Evolutionary conservation across 352 stramenopile species (phyloP).

Genomic region (Pythium utonaiense): DNA sequence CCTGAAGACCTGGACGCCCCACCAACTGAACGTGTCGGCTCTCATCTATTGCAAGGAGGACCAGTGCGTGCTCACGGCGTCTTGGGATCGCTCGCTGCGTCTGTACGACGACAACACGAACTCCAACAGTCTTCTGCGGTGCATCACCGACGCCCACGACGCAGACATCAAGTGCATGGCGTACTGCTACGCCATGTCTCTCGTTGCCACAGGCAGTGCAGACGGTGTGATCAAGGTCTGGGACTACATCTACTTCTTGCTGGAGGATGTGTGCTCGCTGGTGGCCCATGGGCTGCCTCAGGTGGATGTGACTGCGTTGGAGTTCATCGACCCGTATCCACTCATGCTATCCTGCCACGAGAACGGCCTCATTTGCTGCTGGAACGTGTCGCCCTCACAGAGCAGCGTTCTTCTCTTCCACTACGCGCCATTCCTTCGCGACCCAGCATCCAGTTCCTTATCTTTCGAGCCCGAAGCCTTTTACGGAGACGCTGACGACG

Average conservation of each 20-base stretch:
- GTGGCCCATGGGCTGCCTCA: conserved; percentile 8
- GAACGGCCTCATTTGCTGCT: conserved; percentile 60
- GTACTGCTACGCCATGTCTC: conserved; percentile 66
- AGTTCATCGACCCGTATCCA: conserved; percentile 76
- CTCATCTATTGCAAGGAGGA: conserved; percentile 79
- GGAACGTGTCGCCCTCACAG: conserved; percentile 49
- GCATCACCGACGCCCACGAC: conserved; percentile 66
- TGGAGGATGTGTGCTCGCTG: conserved; percentile 51
- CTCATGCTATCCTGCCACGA: conserved; percentile 66
- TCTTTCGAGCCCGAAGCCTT: background rate
- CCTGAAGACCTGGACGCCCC: conserved; percentile 57
- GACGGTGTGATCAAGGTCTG: conserved; percentile 78
- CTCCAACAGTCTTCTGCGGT: conserved; percentile 57
- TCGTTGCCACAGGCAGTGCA: conserved; percentile 56
- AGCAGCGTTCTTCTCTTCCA: conserved; percentile 25
- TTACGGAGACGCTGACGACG: background rate
- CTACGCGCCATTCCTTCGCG: conserved; percentile 21
- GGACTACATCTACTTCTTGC: conserved; percentile 83
- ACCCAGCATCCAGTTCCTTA: conserved; percentile 3
- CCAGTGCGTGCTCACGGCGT: conserved; percentile 63
- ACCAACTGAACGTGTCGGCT: conserved; percentile 55
- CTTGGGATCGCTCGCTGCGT: conserved; percentile 69
- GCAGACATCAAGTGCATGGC: conserved; percentile 75
- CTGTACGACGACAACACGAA: conserved; percentile 67
- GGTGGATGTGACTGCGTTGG: conserved; percentile 57